Evolutionary conservation across 148 eudicot species (phyloP).

Genomic region (Rhododendron ferrugineum): DNA sequence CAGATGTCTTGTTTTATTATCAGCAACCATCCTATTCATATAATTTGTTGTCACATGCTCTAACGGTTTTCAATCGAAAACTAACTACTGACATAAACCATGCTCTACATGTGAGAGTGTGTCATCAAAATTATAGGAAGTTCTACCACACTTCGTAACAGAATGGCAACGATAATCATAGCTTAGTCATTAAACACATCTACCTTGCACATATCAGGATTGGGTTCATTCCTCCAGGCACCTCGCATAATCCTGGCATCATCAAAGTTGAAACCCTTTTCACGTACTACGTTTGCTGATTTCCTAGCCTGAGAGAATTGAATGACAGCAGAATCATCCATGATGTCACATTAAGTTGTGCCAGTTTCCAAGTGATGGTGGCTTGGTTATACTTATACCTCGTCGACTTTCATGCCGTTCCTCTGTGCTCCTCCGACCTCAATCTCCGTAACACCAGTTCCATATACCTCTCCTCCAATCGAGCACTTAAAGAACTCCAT

Average conservation of each 20-base stretch:
- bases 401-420: constrained; percentile 49
- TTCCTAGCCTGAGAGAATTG: constrained; percentile 40
- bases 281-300: constrained; percentile 49
- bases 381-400: constrained; percentile 40
- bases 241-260: constrained; percentile 90
- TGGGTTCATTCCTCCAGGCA: constrained; percentile 96
- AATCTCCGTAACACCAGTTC: constrained; percentile 90
- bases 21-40: not conserved
- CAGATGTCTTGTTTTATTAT: not conserved
- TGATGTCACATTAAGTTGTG: not conserved
- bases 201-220: constrained; percentile 92
- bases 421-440: constrained; percentile 83
- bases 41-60: not conserved
- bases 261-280: constrained; percentile 95
- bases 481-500: constrained; percentile 99
- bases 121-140: not conserved
- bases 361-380: not conserved
- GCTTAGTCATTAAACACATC: constrained; percentile 2
- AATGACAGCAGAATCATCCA: constrained; percentile 3
- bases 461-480: constrained; percentile 89
- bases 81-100: not conserved
- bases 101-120: not conserved
- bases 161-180: not conserved
- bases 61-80: not conserved
- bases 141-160: not conserved